Percentiles rank a stretch among this genome's conserved stretches.
Evolutionary conservation across 1,284 basidiomycete genomes (phyloP).

Genomic region (Coriolopsis trogii): DNA sequence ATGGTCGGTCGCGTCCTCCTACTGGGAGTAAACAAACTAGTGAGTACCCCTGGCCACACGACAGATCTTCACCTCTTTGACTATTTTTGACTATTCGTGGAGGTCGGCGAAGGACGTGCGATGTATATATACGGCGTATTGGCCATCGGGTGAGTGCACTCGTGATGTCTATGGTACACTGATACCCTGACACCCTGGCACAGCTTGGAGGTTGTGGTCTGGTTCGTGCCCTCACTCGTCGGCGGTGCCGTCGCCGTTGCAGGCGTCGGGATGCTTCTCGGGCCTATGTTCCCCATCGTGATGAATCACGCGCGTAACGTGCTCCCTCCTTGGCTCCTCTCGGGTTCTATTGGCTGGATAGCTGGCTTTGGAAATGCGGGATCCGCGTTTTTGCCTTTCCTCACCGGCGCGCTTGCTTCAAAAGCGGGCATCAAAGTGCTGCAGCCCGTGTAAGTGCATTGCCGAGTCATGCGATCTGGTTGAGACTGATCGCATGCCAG

Average conservation of each 20-base stretch:
- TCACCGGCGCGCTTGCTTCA: slow-evolving; percentile 55
- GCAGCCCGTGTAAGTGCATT: slow-evolving; percentile 25
- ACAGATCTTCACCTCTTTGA: background rate
- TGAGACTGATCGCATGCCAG: slow-evolving; percentile 11
- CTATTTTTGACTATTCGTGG: background rate
- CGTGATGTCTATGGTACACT: background rate
- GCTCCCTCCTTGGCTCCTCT: slow-evolving; percentile 54
- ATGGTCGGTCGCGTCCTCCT: slow-evolving; percentile 48
- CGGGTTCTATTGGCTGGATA: slow-evolving; percentile 62
- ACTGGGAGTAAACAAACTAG: slow-evolving; percentile 53
- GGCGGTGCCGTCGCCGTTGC: slow-evolving; percentile 56
- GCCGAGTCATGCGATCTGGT: background rate
- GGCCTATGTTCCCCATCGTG: slow-evolving; percentile 57
- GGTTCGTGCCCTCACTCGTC: slow-evolving; percentile 61
- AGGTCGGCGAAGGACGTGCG: slow-evolving; percentile 47
- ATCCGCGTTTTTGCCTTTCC: slow-evolving; percentile 56
- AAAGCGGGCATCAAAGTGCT: slow-evolving; percentile 39
- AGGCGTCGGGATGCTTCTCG: slow-evolving; percentile 52
- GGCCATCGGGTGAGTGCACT: slow-evolving; percentile 37
- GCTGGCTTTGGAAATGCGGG: slow-evolving; percentile 57
- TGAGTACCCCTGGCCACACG: background rate
- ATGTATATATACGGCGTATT: slow-evolving; percentile 42
- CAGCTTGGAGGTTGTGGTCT: slow-evolving; percentile 58
- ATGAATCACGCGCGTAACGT: slow-evolving; percentile 53
- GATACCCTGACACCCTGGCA: background rate